phyloP scores from a whole-genome alignment of 2,329 filamentous ascomycete genomes.

The Malbranchea zuffiana region DNA sequence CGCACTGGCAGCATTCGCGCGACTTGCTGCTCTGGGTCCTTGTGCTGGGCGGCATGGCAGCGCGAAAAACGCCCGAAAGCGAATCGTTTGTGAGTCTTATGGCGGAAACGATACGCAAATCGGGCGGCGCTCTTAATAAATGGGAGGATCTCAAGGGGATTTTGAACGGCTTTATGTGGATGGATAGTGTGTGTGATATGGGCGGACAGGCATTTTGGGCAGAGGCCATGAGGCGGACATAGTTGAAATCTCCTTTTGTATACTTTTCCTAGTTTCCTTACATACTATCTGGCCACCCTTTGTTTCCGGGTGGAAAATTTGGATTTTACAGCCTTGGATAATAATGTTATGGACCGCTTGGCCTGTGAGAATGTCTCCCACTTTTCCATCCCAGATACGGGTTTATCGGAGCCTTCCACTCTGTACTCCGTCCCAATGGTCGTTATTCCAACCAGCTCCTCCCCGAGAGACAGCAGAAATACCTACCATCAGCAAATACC shows the following conservation, averaged over 20 bases:
- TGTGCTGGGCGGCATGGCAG: conserved; percentile 30
- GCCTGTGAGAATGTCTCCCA: no score
- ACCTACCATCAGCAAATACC: no score
- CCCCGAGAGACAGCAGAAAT: no score
- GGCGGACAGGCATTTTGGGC: conserved; percentile 23
- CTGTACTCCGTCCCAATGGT: no score
- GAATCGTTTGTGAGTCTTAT: conserved; percentile 26
- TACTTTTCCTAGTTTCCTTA: no score
- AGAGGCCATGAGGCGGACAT: conserved; percentile 17
- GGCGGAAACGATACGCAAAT: conserved; percentile 15
- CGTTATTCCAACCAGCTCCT: no score
- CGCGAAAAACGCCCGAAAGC: conserved; percentile 22
- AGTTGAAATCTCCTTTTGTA: neutral
- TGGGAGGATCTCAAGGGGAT: conserved; percentile 22
- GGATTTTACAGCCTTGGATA: no score
- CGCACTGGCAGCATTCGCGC: conserved; percentile 19
- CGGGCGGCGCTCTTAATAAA: conserved; percentile 14
- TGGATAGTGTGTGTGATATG: conserved; percentile 26
- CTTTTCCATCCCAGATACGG: no score
- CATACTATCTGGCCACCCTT: no score
- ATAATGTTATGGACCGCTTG: no score
- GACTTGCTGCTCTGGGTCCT: conserved; percentile 28
- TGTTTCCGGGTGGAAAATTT: no score
- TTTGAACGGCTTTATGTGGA: conserved; percentile 26
- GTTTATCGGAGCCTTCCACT: no score